A percentile compares a stretch with the other conserved stretches of the same genome.
Conservation (phyloP, 805 yeast species). For the Wickerhamiella occidentalis region DNA sequence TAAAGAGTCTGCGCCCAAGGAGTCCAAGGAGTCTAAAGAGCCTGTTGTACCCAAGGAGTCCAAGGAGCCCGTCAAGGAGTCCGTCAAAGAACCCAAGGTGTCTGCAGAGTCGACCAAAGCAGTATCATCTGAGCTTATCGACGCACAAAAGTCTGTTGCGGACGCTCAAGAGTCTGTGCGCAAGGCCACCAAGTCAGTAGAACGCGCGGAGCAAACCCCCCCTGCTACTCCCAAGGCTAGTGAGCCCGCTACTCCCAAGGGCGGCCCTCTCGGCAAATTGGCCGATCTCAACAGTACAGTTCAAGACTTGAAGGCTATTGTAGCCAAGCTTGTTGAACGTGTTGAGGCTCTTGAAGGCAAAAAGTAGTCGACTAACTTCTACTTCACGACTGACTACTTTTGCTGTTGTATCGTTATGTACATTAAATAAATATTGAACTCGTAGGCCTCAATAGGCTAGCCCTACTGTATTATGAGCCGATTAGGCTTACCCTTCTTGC, state of each 20-base stretch:
- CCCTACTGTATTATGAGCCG: neutral
- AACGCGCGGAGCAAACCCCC: slow-evolving; percentile 9
- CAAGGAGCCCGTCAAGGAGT: slow-evolving; percentile 12
- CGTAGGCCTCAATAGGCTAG: too few relatives aligned
- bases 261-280: slow-evolving; percentile 11
- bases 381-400: neutral
- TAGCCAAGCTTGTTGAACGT: slow-evolving; percentile 17
- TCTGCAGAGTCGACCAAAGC: neutral
- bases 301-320: slow-evolving; percentile 16
- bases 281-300: slow-evolving; percentile 15
- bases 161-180: slow-evolving; percentile 9
- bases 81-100: slow-evolving; percentile 13
- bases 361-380: neutral
- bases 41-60: slow-evolving; percentile 12
- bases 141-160: slow-evolving; percentile 8
- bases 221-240: neutral
- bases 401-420: neutral
- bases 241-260: slow-evolving; percentile 2
- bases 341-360: slow-evolving; percentile 18
- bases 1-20: slow-evolving; percentile 18
- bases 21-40: slow-evolving; percentile 19
- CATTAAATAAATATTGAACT: slow-evolving; percentile 5
- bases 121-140: neutral
- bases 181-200: slow-evolving; percentile 5
- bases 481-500: slow-evolving; percentile 1